Evolutionary conservation across 371 early-diverging fungal genomes (phyloP), one percentile per base, ranked within the genome.

Genomic region (Actinomortierella wolfii): DNA sequence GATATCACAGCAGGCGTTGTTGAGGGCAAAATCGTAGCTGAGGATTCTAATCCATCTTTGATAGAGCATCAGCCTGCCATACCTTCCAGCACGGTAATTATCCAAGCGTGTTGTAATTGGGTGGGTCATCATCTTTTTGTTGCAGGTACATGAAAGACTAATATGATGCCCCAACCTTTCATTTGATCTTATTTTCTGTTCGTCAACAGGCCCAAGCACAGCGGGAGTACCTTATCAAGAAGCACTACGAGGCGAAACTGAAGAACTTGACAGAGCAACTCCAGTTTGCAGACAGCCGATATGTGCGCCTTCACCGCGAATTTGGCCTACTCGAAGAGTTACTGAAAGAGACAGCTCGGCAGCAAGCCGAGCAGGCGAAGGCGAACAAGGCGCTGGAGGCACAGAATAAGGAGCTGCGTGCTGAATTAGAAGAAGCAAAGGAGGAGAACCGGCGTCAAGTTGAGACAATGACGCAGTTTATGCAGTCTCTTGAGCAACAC

Each of bases 231-330:
- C 47, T 78, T 50, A 78, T 76, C 46, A 76, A 78, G 51, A 66
- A 78, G 57, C 71, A 78, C 50, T 78, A 76, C 42, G 76, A 78
- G 18, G 40, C 58, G 40, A 76, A 78, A 51, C 49, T 78, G 18
- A 68, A 70, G 42, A 61, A 62, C 17, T 46, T 76, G 26, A 67
- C 50, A 0, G 76, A 78, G 28, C 60, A 71, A 39, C 42, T 71
- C 1, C 73, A 71, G 49, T 28, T 71, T 8, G 65, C 73, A 3
- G 71, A 70, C 15, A 64, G 71, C 13, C 57, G 61, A 41, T 70
- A 64, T 57, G 61, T 48, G 20, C 45, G 65, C 23, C 55, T 70
- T 15, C 64, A 64, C 46, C 61, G 54, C 46, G 71, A 70, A 49
- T 70, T 70, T 55, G 71, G 47, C 23, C 21, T 70, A 41, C 39